phyloP scores from a whole-genome alignment of 371 early-diverging fungal species.

The Mortierella sp. region DNA sequence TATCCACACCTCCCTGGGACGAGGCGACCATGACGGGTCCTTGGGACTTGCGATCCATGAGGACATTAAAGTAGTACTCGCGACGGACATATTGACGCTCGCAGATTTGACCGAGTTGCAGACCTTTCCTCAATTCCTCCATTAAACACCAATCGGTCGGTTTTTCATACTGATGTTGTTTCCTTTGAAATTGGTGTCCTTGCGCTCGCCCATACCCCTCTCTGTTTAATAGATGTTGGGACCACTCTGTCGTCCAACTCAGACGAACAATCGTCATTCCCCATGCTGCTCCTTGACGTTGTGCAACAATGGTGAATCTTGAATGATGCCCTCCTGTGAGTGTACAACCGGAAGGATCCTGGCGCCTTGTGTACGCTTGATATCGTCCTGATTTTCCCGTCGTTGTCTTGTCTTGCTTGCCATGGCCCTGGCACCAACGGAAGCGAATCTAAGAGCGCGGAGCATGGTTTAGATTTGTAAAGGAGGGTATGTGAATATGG shows the following conservation, averaged over 20 bases:
- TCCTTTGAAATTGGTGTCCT: not conserved
- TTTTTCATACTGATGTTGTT: not conserved
- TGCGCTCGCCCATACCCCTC: not conserved
- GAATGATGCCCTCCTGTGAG: not conserved
- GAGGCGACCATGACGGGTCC: constrained; percentile 97
- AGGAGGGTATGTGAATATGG: not conserved
- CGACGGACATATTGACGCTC: constrained; percentile 96
- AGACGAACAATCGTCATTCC: not conserved
- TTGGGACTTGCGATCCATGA: constrained; percentile 95
- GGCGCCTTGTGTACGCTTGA: not conserved
- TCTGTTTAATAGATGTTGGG: not conserved
- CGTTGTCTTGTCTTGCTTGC: constrained; percentile 41
- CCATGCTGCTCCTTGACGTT: not conserved
- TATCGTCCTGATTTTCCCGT: not conserved
- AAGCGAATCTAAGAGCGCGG: constrained; percentile 64
- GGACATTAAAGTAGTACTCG: constrained; percentile 98
- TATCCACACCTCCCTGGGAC: constrained; percentile 98
- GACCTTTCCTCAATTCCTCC: constrained; percentile 75
- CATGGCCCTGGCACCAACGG: constrained; percentile 66
- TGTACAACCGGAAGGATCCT: too few relatives aligned
- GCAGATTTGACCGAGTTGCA: constrained; percentile 95
- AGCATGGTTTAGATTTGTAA: constrained; percentile 59
- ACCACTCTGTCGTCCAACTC: not conserved
- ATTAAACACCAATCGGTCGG: not conserved
- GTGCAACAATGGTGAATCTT: not conserved